These are phyloP conservation scores for Balansia obtecta DNA, from an alignment of 2,329 filamentous ascomycete species.

Conservation along the genomic window DNA sequence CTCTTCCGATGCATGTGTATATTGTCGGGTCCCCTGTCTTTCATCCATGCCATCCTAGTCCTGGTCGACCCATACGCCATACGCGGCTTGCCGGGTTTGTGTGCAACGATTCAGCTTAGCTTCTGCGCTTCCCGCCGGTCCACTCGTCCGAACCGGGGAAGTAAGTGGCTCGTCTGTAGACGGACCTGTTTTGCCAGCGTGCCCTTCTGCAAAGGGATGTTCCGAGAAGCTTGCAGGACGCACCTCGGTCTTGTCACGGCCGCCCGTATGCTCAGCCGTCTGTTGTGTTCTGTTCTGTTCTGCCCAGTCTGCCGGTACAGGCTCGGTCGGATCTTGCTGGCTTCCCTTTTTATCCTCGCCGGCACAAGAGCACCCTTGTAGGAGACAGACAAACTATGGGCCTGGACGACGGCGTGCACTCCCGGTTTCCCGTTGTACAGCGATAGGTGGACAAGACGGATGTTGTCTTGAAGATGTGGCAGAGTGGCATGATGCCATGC, in stretches of 20 bases:
- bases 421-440: too few relatives aligned
- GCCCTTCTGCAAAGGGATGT: not conserved
- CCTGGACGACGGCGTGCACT: too few relatives aligned
- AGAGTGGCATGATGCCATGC: not conserved
- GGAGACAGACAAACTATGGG: not conserved
- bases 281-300: too few relatives aligned
- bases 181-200: not conserved
- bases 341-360: too few relatives aligned
- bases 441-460: too few relatives aligned
- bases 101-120: slow-evolving; percentile 8
- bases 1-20: too few relatives aligned
- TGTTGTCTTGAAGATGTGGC: not conserved
- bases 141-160: slow-evolving; percentile 1
- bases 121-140: not conserved
- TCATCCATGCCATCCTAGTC: not conserved
- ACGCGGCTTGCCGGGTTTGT: slow-evolving; percentile 7
- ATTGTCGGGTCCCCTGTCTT: too few relatives aligned
- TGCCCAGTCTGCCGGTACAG: too few relatives aligned
- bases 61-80: not conserved
- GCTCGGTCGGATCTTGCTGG: too few relatives aligned
- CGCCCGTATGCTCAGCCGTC: too few relatives aligned
- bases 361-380: not conserved
- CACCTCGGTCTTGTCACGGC: not conserved
- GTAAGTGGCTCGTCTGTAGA: not conserved
- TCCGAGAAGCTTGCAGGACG: not conserved